These are phyloP conservation scores for Pittosporum tobira DNA, from an alignment of 129 eudicot genomes.

Conservation along the genomic window DNA sequence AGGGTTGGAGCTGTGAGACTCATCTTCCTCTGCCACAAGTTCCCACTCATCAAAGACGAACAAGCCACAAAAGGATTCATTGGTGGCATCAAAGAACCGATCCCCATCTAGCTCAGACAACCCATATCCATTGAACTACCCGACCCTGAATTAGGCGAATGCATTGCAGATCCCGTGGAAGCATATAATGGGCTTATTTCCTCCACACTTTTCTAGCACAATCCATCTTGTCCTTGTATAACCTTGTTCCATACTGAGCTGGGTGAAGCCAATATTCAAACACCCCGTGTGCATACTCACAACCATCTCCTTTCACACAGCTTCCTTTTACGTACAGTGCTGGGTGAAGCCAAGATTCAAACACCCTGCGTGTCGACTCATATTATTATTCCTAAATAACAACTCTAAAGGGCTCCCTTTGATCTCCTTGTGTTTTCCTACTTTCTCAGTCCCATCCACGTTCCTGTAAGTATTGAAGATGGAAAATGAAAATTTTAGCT, in stretches of 20 bases:
- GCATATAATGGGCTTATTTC: constrained; percentile 82
- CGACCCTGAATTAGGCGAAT: constrained; percentile 45
- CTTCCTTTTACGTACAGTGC: too few relatives aligned
- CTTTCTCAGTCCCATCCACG: too few relatives aligned
- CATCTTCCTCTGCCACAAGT: constrained; percentile 56
- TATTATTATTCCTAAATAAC: too few relatives aligned
- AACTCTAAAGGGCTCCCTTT: too few relatives aligned
- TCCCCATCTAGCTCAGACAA: constrained; percentile 36
- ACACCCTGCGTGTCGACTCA: too few relatives aligned
- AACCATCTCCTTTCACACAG: constrained; percentile 65
- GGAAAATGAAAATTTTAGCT: too few relatives aligned
- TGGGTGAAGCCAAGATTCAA: too few relatives aligned
- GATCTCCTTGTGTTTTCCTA: too few relatives aligned
- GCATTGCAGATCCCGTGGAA: constrained; percentile 88
- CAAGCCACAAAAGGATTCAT: constrained; percentile 52
- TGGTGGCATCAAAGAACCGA: constrained; percentile 52
- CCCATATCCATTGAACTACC: constrained; percentile 40
- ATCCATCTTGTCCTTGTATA: constrained; percentile 81
- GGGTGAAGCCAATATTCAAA: constrained; percentile 98
- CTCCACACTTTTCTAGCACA: constrained; percentile 93
- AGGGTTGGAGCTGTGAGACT: constrained; percentile 51
- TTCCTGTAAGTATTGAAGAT: too few relatives aligned
- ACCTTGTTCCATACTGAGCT: constrained; percentile 81
- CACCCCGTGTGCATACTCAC: constrained; percentile 95
- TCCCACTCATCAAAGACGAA: constrained; percentile 40